A percentile compares a stretch with the other conserved stretches of the same genome.
These are phyloP conservation scores for Metschnikowia rubicola DNA, from an alignment of 805 yeast genomes.

Conservation along the genomic window DNA sequence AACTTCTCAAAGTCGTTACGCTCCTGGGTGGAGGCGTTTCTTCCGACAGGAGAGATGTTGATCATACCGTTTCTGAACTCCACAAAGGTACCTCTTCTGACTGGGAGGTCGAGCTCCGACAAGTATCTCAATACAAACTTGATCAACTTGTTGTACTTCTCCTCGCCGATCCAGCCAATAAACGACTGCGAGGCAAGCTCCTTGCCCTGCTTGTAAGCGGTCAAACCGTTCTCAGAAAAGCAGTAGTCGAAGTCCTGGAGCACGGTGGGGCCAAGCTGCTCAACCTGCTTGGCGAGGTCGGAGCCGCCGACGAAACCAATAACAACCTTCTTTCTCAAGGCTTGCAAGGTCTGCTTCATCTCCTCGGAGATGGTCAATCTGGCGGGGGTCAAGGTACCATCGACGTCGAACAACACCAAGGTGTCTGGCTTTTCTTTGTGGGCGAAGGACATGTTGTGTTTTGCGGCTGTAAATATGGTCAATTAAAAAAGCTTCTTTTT, in stretches of 20 bases:
- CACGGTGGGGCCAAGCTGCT: constrained; percentile 84
- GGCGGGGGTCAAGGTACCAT: constrained; percentile 98
- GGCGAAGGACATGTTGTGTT: constrained; percentile 51
- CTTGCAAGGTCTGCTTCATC: constrained; percentile 64
- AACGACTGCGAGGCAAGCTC: constrained; percentile 90
- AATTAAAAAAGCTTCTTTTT: background rate
- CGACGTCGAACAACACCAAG: constrained; percentile 93
- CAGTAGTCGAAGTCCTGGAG: constrained; percentile 87
- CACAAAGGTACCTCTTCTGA: constrained; percentile 97
- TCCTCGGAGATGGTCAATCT: constrained; percentile 76
- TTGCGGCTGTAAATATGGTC: background rate
- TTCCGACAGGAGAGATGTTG: constrained; percentile 96
- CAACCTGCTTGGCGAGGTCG: constrained; percentile 89
- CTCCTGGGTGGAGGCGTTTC: constrained; percentile 94
- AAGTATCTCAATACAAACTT: constrained; percentile 83
- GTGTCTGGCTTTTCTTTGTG: constrained; percentile 80
- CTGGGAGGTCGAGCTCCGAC: constrained; percentile 83
- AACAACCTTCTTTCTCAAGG: constrained; percentile 86
- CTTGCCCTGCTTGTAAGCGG: constrained; percentile 91
- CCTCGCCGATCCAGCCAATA: constrained; percentile 94
- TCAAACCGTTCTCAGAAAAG: constrained; percentile 95
- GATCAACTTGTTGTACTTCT: constrained; percentile 83
- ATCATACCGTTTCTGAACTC: constrained; percentile 99
- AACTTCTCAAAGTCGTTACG: constrained; percentile 87
- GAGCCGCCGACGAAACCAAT: constrained; percentile 98